A percentile compares a stretch with the other conserved stretches of the same genome.
phyloP scores from a whole-genome alignment of 1,139 yeast genomes.

The Pichia sp. region DNA sequence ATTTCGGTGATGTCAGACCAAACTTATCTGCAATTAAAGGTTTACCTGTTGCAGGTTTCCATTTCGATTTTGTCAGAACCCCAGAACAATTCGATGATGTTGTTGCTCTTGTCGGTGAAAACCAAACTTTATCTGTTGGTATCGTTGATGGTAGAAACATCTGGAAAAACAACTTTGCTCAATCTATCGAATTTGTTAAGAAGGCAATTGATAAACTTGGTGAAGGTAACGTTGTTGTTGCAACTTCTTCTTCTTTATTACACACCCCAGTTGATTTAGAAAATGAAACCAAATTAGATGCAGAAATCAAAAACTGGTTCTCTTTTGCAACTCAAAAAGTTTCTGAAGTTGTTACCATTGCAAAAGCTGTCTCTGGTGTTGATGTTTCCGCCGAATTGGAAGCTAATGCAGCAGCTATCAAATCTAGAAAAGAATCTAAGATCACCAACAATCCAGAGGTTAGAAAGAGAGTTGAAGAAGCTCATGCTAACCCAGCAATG shows the following conservation, averaged over 20 bases:
- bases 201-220: slow-evolving; percentile 82
- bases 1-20: slow-evolving; percentile 98
- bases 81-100: slow-evolving; percentile 94
- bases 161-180: slow-evolving; percentile 93
- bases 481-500: slow-evolving; percentile 54
- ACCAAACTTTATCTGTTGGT: slow-evolving; percentile 90
- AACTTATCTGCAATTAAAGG: slow-evolving; percentile 83
- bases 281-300: slow-evolving; percentile 83
- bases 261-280: slow-evolving; percentile 97
- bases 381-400: slow-evolving; percentile 62
- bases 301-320: slow-evolving; percentile 94
- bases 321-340: slow-evolving; percentile 97
- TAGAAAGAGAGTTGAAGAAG: slow-evolving; percentile 76
- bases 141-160: slow-evolving; percentile 98
- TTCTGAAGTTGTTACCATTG: slow-evolving; percentile 80
- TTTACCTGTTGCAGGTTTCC: slow-evolving; percentile 92
- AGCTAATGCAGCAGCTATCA: slow-evolving; percentile 81
- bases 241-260: slow-evolving; percentile 84
- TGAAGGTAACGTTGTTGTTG: slow-evolving; percentile 79
- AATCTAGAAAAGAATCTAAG: slow-evolving; percentile 79
- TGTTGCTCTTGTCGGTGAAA: slow-evolving; percentile 50
- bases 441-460: slow-evolving; percentile 90
- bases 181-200: slow-evolving; percentile 74
- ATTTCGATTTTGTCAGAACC: slow-evolving; percentile 92
- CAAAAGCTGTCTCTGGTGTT: slow-evolving; percentile 79